Percentiles rank a stretch among this genome's conserved stretches.
phyloP scores from a whole-genome alignment of 495 filamentous ascomycete genomes.

The Lentithecium fluviatile region DNA sequence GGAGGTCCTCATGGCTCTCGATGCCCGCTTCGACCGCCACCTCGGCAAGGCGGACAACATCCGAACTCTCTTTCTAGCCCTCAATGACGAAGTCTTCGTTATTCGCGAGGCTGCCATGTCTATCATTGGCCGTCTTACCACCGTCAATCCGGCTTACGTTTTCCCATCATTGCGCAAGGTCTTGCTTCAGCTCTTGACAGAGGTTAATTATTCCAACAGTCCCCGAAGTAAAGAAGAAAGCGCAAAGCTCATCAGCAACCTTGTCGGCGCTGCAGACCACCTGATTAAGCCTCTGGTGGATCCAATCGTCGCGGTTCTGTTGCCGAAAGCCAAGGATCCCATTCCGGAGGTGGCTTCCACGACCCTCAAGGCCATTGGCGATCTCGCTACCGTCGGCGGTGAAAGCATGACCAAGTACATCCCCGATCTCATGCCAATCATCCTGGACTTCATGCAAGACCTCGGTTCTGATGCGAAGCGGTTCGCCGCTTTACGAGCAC shows the following conservation, averaged over 20 bases:
- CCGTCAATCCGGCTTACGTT: slow-evolving; percentile 93
- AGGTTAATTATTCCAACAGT: slow-evolving; percentile 93
- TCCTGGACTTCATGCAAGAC: slow-evolving; percentile 89
- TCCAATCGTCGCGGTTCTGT: slow-evolving; percentile 83
- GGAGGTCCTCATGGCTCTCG: slow-evolving; percentile 82
- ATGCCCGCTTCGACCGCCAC: slow-evolving; percentile 91
- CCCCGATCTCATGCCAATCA: slow-evolving; percentile 86
- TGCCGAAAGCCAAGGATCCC: slow-evolving; percentile 81
- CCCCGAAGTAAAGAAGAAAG: slow-evolving; percentile 93
- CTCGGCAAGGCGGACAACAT: slow-evolving; percentile 95
- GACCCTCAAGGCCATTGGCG: slow-evolving; percentile 88
- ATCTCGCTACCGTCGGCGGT: slow-evolving; percentile 89
- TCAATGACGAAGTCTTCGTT: slow-evolving; percentile 91
- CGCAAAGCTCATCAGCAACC: slow-evolving; percentile 84
- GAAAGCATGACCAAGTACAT: slow-evolving; percentile 87
- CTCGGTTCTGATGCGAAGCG: slow-evolving; percentile 83
- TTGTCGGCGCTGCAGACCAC: slow-evolving; percentile 85
- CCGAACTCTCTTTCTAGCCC: slow-evolving; percentile 86
- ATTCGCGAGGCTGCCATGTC: slow-evolving; percentile 93
- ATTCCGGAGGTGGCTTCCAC: slow-evolving; percentile 87
- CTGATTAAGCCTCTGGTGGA: slow-evolving; percentile 94
- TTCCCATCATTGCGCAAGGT: slow-evolving; percentile 91
- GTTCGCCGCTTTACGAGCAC: slow-evolving; percentile 83
- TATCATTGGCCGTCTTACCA: slow-evolving; percentile 90
- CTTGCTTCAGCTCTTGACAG: slow-evolving; percentile 91